Percentiles rank a stretch among this genome's conserved stretches.
phyloP scores from a whole-genome alignment of 495 filamentous ascomycete species.

The Penicillium samsonianum region DNA sequence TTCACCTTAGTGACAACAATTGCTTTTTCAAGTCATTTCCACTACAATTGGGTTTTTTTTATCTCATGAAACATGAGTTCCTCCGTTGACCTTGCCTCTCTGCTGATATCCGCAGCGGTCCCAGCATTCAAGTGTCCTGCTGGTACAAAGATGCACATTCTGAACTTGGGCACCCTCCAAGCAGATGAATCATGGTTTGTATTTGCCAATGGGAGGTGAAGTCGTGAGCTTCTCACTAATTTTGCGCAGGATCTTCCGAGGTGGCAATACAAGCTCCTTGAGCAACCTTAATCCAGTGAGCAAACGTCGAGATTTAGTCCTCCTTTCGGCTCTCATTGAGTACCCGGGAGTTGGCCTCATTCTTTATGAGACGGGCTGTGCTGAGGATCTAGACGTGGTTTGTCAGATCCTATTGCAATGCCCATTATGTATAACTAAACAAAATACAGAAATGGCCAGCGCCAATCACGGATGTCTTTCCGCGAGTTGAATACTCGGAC shows the following conservation, averaged over 20 bases:
- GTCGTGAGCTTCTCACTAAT: background rate
- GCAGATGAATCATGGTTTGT: slow-evolving; percentile 32
- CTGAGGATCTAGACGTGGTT: slow-evolving; percentile 45
- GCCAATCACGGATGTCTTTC: slow-evolving; percentile 46
- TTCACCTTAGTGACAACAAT: background rate
- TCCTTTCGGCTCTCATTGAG: slow-evolving; percentile 50
- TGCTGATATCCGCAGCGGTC: slow-evolving; percentile 16
- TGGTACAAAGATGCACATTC: slow-evolving; percentile 36
- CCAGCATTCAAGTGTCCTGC: slow-evolving; percentile 21
- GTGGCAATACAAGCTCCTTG: slow-evolving; percentile 29
- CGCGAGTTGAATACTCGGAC: slow-evolving; percentile 43
- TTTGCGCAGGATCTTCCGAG: slow-evolving; percentile 26
- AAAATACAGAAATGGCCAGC: slow-evolving; percentile 36
- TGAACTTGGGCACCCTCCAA: slow-evolving; percentile 32
- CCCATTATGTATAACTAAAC: background rate
- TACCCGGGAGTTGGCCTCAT: slow-evolving; percentile 53
- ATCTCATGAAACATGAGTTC: background rate
- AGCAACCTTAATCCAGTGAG: slow-evolving; percentile 32
- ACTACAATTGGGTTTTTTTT: background rate
- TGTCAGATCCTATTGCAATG: slow-evolving; percentile 2
- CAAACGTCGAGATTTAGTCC: slow-evolving; percentile 43
- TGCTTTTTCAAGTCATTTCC: background rate
- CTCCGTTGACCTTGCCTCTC: slow-evolving; percentile 1
- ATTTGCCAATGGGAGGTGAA: background rate
- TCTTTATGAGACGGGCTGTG: slow-evolving; percentile 54